These are phyloP conservation scores for Ogataea glucozyma DNA, from an alignment of 805 yeast species.

Conservation along the genomic window DNA sequence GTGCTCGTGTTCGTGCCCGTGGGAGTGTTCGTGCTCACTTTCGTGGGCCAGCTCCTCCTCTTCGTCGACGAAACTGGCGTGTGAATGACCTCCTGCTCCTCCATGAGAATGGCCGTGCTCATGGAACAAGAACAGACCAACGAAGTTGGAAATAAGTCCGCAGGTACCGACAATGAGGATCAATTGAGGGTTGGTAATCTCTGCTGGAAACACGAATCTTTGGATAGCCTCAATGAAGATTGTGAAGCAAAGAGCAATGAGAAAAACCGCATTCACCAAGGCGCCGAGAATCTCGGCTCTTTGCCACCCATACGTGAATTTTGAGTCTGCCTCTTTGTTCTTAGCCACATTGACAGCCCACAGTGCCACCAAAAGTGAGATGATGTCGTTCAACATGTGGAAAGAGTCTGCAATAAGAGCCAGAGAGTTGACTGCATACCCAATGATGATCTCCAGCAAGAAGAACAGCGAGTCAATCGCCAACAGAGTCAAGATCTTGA, in stretches of 20 bases:
- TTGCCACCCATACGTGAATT: conserved; percentile 96
- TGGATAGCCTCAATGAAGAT: conserved; percentile 92
- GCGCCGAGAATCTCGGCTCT: conserved; percentile 97
- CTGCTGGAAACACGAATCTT: conserved; percentile 79
- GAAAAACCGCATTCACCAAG: conserved; percentile 86
- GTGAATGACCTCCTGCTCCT: conserved; percentile 36
- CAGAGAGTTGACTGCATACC: conserved; percentile 89
- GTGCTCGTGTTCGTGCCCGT: conserved; percentile 13
- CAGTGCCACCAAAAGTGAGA: conserved; percentile 83
- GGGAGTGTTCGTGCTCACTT: too few relatives aligned
- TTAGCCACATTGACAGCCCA: conserved; percentile 96
- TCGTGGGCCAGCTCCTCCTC: conserved; percentile 18
- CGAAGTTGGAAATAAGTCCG: conserved; percentile 78
- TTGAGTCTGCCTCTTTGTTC: conserved; percentile 76
- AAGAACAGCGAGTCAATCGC: conserved; percentile 80
- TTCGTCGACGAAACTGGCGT: conserved; percentile 17
- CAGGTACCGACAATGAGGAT: conserved; percentile 79
- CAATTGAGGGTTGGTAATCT: conserved; percentile 77
- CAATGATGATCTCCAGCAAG: conserved; percentile 79
- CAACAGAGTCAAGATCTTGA: conserved; percentile 70
- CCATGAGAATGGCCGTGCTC: conserved; percentile 71
- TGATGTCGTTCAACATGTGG: conserved; percentile 95
- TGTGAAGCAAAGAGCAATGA: conserved; percentile 88
- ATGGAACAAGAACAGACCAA: conserved; percentile 86
- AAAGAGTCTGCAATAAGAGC: conserved; percentile 96